Evolutionary conservation across 2,329 filamentous ascomycete genomes (phyloP).

Genomic region (Ustilaginoidea virens): DNA sequence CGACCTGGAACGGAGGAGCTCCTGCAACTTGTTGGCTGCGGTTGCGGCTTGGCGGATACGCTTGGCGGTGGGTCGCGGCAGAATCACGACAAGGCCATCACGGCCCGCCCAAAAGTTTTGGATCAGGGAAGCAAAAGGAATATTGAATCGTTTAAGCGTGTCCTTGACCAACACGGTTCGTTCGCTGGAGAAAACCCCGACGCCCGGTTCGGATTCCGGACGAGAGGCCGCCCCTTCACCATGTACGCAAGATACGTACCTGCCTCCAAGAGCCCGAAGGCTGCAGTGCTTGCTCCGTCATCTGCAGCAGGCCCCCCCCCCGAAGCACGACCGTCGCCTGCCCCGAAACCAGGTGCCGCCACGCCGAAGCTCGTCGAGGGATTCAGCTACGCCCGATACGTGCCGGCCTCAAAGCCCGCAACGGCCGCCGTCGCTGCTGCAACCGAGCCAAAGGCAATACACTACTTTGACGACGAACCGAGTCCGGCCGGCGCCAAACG

Average conservation of each 20-base stretch:
- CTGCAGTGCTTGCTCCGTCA: background rate
- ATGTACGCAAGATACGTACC: slow-evolving; percentile 31
- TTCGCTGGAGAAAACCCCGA: too few relatives aligned
- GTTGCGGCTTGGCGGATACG: slow-evolving; percentile 15
- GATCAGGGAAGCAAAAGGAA: slow-evolving; percentile 5
- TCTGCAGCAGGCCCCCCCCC: slow-evolving; percentile 2
- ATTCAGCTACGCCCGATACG: slow-evolving; percentile 25
- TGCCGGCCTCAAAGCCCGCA: slow-evolving; percentile 16
- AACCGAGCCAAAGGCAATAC: slow-evolving; percentile 5
- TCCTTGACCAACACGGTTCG: too few relatives aligned
- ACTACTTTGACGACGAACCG: slow-evolving; percentile 15
- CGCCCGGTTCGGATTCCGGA: too few relatives aligned
- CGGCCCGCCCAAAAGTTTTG: slow-evolving; percentile 22
- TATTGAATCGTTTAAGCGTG: too few relatives aligned
- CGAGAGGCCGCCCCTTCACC: too few relatives aligned
- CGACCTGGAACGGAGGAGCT: too few relatives aligned
- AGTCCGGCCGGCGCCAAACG: slow-evolving; percentile 15
- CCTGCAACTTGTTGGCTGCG: too few relatives aligned
- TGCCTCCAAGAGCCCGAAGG: slow-evolving; percentile 12
- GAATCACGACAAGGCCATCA: slow-evolving; percentile 19
- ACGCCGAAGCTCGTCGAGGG: slow-evolving; percentile 7
- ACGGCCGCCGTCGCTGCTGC: slow-evolving; percentile 4
- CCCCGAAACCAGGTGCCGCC: slow-evolving; percentile 2
- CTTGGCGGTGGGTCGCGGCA: slow-evolving; percentile 21
- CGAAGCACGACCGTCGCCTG: slow-evolving; percentile 4